These are phyloP conservation scores for Venturia pyrina DNA, from an alignment of 2,329 filamentous ascomycete species.

Conservation along the genomic window DNA sequence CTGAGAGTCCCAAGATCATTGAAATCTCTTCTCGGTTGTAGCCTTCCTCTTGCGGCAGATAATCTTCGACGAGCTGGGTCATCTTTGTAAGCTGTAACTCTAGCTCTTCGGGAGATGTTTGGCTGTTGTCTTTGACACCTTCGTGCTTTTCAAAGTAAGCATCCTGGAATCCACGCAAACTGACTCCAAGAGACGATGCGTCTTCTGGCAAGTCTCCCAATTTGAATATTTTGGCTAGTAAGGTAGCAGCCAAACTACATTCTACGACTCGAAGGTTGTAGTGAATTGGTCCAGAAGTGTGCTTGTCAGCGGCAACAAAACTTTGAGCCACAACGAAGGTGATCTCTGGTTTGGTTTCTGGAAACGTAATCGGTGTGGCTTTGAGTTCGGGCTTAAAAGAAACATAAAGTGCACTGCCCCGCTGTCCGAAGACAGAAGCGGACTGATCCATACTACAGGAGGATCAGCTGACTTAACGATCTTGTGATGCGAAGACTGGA, in stretches of 20 bases:
- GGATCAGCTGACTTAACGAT: neutral
- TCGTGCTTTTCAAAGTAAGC: slow-evolving; percentile 57
- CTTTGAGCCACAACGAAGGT: slow-evolving; percentile 92
- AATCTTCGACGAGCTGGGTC: slow-evolving; percentile 56
- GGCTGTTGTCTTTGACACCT: slow-evolving; percentile 37
- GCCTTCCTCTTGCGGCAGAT: slow-evolving; percentile 67
- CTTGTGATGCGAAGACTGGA: neutral
- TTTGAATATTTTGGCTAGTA: slow-evolving; percentile 49
- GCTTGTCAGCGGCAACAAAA: slow-evolving; percentile 89
- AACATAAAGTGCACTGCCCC: slow-evolving; percentile 79
- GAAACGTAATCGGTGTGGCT: slow-evolving; percentile 71
- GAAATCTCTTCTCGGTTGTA: slow-evolving; percentile 86
- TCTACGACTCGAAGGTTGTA: slow-evolving; percentile 97
- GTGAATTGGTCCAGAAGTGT: slow-evolving; percentile 82
- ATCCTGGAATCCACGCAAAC: slow-evolving; percentile 78
- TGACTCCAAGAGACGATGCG: slow-evolving; percentile 70
- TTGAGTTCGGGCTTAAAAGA: slow-evolving; percentile 73
- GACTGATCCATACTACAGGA: slow-evolving; percentile 80
- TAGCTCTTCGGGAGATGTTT: slow-evolving; percentile 34
- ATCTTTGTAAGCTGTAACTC: slow-evolving; percentile 62
- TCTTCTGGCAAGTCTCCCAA: slow-evolving; percentile 60
- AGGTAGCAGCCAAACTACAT: slow-evolving; percentile 73
- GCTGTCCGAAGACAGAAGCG: slow-evolving; percentile 84
- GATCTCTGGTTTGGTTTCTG: slow-evolving; percentile 68
- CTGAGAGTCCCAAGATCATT: slow-evolving; percentile 55